These are phyloP conservation scores for Talaromyces sp. DNA, from an alignment of 2,329 filamentous ascomycete species.

Conservation along the genomic window DNA sequence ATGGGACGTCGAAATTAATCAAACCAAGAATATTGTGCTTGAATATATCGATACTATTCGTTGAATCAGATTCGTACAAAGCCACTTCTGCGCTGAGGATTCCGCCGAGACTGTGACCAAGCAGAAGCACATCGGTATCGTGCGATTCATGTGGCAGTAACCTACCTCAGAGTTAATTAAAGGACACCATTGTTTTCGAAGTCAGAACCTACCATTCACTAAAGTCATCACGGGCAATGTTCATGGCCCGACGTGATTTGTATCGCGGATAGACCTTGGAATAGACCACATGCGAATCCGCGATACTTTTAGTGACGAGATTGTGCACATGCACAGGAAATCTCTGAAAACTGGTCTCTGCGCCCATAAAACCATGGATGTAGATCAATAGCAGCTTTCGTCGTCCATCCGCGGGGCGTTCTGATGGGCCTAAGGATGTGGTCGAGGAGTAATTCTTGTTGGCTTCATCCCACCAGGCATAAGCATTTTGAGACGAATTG, in stretches of 20 bases:
- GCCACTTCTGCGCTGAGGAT: conserved; percentile 74
- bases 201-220: conserved; percentile 58
- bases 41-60: conserved; percentile 37
- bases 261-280: conserved; percentile 57
- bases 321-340: conserved; percentile 85
- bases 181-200: neutral
- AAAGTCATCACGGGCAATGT: conserved; percentile 74
- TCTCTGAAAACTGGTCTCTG: conserved; percentile 77
- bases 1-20: conserved; percentile 78
- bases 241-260: conserved; percentile 39
- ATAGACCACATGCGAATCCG: conserved; percentile 72
- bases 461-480: conserved; percentile 2
- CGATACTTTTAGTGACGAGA: conserved; percentile 59
- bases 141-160: conserved; percentile 68
- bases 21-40: conserved; percentile 74
- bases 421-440: conserved; percentile 1
- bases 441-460: neutral
- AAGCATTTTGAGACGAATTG: conserved; percentile 11
- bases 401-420: conserved; percentile 3
- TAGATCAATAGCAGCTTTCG: conserved; percentile 69
- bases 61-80: conserved; percentile 43
- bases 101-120: conserved; percentile 89
- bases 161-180: conserved; percentile 35
- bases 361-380: conserved; percentile 86
- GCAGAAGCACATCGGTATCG: conserved; percentile 70